A percentile compares a stretch with the other conserved stretches of the same genome.
These are phyloP conservation scores for Aspergillus thermomutatus DNA, from an alignment of 2,329 filamentous ascomycete genomes.

Conservation along the genomic window DNA sequence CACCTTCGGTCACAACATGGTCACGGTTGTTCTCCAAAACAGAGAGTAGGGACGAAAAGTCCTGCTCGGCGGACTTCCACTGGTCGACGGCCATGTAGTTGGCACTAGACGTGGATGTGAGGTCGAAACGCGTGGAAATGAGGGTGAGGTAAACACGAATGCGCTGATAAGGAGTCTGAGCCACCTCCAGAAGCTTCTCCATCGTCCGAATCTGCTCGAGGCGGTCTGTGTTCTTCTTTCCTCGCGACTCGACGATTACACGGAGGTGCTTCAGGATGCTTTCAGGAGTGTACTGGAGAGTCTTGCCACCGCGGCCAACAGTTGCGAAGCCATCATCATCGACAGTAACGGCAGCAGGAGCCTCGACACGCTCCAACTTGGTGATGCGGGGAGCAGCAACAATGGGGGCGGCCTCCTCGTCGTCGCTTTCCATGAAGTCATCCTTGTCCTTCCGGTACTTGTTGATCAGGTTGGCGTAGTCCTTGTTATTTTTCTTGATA, in stretches of 20 bases:
- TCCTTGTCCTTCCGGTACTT: conserved; percentile 83
- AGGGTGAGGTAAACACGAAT: conserved; percentile 88
- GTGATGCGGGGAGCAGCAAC: conserved; percentile 51
- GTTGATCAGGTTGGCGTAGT: conserved; percentile 83
- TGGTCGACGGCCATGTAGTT: conserved; percentile 91
- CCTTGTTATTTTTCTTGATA: conserved; percentile 98
- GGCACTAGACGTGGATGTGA: conserved; percentile 69
- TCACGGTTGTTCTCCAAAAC: conserved; percentile 76
- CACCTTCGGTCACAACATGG: conserved; percentile 83
- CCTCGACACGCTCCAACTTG: conserved; percentile 39
- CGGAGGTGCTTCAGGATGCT: conserved; percentile 97
- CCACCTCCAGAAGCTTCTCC: conserved; percentile 91
- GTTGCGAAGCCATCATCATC: conserved; percentile 87
- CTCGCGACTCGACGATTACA: conserved; percentile 88
- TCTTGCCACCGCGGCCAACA: conserved; percentile 84
- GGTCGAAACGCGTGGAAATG: conserved; percentile 90
- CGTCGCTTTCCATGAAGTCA: conserved; percentile 79
- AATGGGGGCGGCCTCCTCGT: conserved; percentile 61
- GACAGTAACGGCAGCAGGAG: conserved; percentile 49
- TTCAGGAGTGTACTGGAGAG: conserved; percentile 89
- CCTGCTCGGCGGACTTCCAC: conserved; percentile 91
- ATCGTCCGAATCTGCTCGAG: conserved; percentile 93
- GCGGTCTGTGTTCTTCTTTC: conserved; percentile 98
- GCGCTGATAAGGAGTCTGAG: conserved; percentile 86
- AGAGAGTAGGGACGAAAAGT: conserved; percentile 72